Evolutionary conservation across 306 rosid genomes (phyloP), one percentile per base, ranked within the genome.

Genomic region (Casuarina equisetifolia): DNA sequence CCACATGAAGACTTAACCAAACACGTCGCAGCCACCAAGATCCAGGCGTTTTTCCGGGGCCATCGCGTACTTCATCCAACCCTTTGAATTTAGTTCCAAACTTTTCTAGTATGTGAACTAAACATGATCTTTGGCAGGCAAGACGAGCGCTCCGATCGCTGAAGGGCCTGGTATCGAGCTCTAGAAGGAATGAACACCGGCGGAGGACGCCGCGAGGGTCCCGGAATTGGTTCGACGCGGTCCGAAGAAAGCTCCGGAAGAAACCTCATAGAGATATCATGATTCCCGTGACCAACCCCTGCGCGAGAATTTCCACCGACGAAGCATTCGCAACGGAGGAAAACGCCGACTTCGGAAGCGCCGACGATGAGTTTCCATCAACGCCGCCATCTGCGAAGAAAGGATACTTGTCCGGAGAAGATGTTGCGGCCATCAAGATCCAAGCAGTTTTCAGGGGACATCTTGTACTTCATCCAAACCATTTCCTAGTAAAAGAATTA

Each of bases 371-470:
- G 4, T 48, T 74, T 61, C 82, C 81, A 0, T 63, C 83, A 39
- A 61, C 61, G 15, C 70, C 49, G 53, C 16, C 75, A 5, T 15
- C 73, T 3, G 9, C 44, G 52, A 64, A 6, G n/a, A 39, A 32
- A 8, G 61, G 1, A 59, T 52, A 51, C 32, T 10, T 69, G 51
- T 73, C 82, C 54, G 13, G 43, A 39, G 86, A 92, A 77, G 89
- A 89, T 32, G 32, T 68, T 36, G 95, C 92, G 0, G 93, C 93
- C 74, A 86, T 75, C 67, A 95, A 80, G 78, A 91, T 95, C 81
- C 98, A 95, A 82, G 88, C 98, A 45, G 74, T 53, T 73, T 92
- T 92, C 88, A 83, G 97, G 86, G 91, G 90, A 55, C 97, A 95
- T 82, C 98, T 95, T 62, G 98, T 92, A 91, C 51, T 78, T 53